Percentiles rank a stretch among this genome's conserved stretches.
These are phyloP conservation scores for Fusarium tricinctum DNA, from an alignment of 2,329 filamentous ascomycete species.

Conservation along the genomic window DNA sequence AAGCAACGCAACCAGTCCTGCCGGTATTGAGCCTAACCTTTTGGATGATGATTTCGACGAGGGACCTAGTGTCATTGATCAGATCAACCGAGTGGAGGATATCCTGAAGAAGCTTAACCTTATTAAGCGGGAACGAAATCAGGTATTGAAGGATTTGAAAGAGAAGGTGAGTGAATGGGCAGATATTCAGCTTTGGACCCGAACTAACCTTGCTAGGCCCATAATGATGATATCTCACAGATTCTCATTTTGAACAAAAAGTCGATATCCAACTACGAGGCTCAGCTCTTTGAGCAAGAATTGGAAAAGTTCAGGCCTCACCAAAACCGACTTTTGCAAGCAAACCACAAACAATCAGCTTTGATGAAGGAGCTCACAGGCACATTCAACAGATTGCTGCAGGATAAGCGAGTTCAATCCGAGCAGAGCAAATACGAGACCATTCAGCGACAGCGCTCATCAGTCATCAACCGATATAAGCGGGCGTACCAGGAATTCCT, in stretches of 20 bases:
- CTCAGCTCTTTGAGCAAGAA: constrained; percentile 92
- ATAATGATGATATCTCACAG: constrained; percentile 97
- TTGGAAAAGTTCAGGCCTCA: constrained; percentile 97
- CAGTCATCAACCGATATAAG: constrained; percentile 88
- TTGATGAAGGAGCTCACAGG: constrained; percentile 95
- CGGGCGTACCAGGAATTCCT: constrained; percentile 93
- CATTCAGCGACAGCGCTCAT: constrained; percentile 84
- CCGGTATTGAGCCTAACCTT: constrained; percentile 78
- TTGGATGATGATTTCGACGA: constrained; percentile 94
- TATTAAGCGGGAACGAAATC: constrained; percentile 90
- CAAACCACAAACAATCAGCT: constrained; percentile 93
- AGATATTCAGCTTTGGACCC: neutral
- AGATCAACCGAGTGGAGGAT: constrained; percentile 90
- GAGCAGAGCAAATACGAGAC: constrained; percentile 96
- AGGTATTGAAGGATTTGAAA: constrained; percentile 96
- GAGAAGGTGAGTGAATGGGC: constrained; percentile 79
- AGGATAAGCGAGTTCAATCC: constrained; percentile 92
- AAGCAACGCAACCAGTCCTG: constrained; percentile 72
- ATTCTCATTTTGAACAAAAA: constrained; percentile 99
- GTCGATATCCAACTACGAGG: constrained; percentile 91
- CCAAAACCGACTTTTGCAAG: constrained; percentile 90
- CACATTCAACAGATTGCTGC: constrained; percentile 87
- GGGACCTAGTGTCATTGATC: constrained; percentile 84
- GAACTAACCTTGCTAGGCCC: constrained; percentile 72
- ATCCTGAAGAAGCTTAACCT: constrained; percentile 91